These are phyloP conservation scores for Clohesyomyces aquaticus DNA, from an alignment of 495 filamentous ascomycete genomes.

Conservation along the genomic window DNA sequence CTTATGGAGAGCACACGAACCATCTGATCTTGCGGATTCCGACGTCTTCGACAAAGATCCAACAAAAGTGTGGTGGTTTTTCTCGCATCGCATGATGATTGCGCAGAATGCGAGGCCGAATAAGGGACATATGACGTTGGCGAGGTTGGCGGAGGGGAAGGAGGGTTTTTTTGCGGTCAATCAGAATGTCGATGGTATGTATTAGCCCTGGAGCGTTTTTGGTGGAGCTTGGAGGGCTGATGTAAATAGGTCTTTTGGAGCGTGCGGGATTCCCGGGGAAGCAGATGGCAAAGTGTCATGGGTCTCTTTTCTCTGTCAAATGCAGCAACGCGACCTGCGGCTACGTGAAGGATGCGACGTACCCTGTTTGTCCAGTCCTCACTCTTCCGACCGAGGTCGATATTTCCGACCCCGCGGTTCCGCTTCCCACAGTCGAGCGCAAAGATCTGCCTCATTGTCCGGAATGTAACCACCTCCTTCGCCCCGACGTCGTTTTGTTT, in stretches of 20 bases:
- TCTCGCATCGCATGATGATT: conserved; percentile 17
- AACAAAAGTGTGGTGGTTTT: conserved; percentile 33
- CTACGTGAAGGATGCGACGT: conserved; percentile 1
- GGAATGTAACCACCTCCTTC: conserved; percentile 19
- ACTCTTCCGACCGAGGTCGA: conserved; percentile 4
- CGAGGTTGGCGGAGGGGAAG: conserved; percentile 20
- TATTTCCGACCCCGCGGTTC: not conserved
- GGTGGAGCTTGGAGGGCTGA: not conserved
- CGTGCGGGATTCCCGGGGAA: conserved; percentile 20
- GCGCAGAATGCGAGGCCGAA: conserved; percentile 33
- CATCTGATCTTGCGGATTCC: conserved; percentile 17
- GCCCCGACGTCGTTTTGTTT: conserved; percentile 35
- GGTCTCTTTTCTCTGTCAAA: conserved; percentile 26
- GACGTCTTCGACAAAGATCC: conserved; percentile 26
- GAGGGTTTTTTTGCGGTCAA: conserved; percentile 20
- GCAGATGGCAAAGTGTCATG: conserved; percentile 25
- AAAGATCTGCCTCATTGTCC: conserved; percentile 18
- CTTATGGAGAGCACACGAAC: conserved; percentile 24
- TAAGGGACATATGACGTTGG: conserved; percentile 21
- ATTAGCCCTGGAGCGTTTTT: not conserved
- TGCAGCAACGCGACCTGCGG: conserved; percentile 3
- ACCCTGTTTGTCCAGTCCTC: not conserved
- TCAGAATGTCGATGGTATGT: conserved; percentile 35
- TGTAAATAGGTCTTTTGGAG: not conserved
- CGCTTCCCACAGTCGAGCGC: not conserved